Conservation (phyloP, 352 stramenopile species). For the Bremia lactucae region DNA sequence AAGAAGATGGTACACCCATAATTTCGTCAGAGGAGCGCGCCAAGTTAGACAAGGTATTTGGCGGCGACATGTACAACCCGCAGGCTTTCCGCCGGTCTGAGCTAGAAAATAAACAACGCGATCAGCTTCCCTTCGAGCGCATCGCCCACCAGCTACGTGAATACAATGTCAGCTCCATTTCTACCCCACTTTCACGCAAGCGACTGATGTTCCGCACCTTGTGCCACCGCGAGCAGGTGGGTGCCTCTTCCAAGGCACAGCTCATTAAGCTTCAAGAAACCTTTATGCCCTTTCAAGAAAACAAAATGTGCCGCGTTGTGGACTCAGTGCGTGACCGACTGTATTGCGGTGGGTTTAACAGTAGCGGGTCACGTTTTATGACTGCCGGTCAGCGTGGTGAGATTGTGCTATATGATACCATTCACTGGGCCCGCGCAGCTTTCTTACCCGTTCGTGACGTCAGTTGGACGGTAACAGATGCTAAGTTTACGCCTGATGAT, state of each 20-base stretch:
- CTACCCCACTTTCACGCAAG: constrained; percentile 7
- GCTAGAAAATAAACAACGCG: constrained; percentile 44
- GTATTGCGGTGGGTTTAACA: constrained; percentile 76
- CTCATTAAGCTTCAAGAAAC: constrained; percentile 66
- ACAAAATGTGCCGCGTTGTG: constrained; percentile 65
- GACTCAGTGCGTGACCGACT: constrained; percentile 60
- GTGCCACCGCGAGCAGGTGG: constrained; percentile 55
- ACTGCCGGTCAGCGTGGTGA: constrained; percentile 55
- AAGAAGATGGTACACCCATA: constrained; percentile 22
- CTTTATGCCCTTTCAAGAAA: constrained; percentile 70
- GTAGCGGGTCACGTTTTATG: constrained; percentile 52
- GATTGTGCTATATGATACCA: constrained; percentile 67
- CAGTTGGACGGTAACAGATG: constrained; percentile 77
- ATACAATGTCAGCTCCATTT: constrained; percentile 26
- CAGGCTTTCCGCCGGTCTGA: constrained; percentile 51
- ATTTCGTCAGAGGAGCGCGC: constrained; percentile 39
- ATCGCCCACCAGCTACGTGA: constrained; percentile 58
- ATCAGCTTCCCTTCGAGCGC: constrained; percentile 35
- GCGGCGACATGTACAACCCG: constrained; percentile 44
- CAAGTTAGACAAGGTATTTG: constrained; percentile 55
- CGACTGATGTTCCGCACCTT: constrained; percentile 52
- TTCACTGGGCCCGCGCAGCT: constrained; percentile 43
- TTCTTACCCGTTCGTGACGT: constrained; percentile 55
- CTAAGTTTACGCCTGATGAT: constrained; percentile 72
- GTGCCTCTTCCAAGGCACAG: constrained; percentile 46